Percentiles rank a stretch among this genome's conserved stretches.
Conservation (phyloP, 1,284 basidiomycete species). For the Cryptococcus sp. region DNA sequence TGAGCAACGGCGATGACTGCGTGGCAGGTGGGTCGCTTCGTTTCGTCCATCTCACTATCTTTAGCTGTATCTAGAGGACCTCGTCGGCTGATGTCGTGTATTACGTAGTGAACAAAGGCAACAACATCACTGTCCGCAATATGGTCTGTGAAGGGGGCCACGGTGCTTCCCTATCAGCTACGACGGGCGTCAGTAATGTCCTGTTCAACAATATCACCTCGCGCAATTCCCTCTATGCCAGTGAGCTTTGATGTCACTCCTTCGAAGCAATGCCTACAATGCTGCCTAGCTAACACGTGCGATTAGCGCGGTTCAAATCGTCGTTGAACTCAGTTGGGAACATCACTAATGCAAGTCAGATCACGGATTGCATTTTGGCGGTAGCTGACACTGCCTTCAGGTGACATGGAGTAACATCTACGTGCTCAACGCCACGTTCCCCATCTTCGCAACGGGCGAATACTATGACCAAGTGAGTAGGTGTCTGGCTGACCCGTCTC, state of each 20-base stretch:
- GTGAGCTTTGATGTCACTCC: constrained; percentile 7
- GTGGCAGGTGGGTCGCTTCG: constrained; percentile 53
- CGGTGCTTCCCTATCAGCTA: constrained; percentile 30
- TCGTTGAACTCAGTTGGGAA: constrained; percentile 14
- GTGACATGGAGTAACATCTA: constrained; percentile 18
- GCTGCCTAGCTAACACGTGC: neutral
- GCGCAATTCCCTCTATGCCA: constrained; percentile 55
- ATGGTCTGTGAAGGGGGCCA: constrained; percentile 50
- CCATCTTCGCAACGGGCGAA: constrained; percentile 17
- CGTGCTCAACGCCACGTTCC: constrained; percentile 16
- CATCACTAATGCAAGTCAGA: constrained; percentile 8
- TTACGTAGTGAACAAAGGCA: constrained; percentile 42
- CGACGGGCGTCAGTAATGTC: constrained; percentile 18
- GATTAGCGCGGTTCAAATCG: constrained; percentile 50
- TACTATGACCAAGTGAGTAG: constrained; percentile 16
- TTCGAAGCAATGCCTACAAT: no score
- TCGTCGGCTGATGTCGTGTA: no score
- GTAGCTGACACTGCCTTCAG: neutral
- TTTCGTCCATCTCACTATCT: neutral
- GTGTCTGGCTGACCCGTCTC: no score
- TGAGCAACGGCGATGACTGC: constrained; percentile 59
- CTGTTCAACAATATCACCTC: constrained; percentile 25
- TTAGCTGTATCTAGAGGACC: neutral
- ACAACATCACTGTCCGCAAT: constrained; percentile 53
- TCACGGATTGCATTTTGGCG: neutral